A percentile compares a stretch with the other conserved stretches of the same genome.
Evolutionary conservation across 2,329 filamentous ascomycete species (phyloP).

Genomic region (Apiospora marii): DNA sequence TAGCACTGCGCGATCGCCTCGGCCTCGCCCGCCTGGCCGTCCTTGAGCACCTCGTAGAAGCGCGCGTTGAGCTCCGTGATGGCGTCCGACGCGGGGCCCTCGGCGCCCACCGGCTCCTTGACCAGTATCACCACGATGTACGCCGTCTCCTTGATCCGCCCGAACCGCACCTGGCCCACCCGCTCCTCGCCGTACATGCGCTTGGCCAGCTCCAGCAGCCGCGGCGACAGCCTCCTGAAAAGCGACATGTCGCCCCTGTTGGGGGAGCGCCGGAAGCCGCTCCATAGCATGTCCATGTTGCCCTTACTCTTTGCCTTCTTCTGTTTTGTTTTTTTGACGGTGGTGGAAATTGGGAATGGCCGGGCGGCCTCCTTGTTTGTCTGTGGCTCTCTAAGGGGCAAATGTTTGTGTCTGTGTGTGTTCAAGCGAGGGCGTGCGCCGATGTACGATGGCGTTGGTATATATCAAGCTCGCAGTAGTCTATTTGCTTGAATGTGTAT

Average conservation of each 20-base stretch:
- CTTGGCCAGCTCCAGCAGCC: conserved; percentile 20
- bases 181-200: conserved; percentile 26
- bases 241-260: conserved; percentile 24
- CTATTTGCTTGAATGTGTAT: background rate
- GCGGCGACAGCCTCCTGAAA: conserved; percentile 22
- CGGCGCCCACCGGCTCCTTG: conserved; percentile 25
- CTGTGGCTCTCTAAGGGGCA: too few species aligned
- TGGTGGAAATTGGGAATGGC: background rate
- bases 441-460: background rate
- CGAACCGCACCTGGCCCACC: conserved; percentile 15
- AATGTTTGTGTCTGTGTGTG: background rate
- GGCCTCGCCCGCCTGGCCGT: conserved; percentile 23
- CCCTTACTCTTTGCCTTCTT: background rate
- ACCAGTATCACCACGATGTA: conserved; percentile 26
- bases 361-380: background rate
- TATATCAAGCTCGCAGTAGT: background rate
- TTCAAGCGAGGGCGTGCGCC: background rate
- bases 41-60: conserved; percentile 28
- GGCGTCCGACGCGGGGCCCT: conserved; percentile 25
- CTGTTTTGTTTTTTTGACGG: background rate
- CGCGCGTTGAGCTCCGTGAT: conserved; percentile 27
- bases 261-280: conserved; percentile 24
- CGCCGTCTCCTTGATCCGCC: conserved; percentile 24
- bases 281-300: conserved; percentile 24
- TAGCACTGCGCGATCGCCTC: conserved; percentile 4